phyloP scores from a whole-genome alignment of 2,329 filamentous ascomycete genomes.

The Stachybotrys elegans region DNA sequence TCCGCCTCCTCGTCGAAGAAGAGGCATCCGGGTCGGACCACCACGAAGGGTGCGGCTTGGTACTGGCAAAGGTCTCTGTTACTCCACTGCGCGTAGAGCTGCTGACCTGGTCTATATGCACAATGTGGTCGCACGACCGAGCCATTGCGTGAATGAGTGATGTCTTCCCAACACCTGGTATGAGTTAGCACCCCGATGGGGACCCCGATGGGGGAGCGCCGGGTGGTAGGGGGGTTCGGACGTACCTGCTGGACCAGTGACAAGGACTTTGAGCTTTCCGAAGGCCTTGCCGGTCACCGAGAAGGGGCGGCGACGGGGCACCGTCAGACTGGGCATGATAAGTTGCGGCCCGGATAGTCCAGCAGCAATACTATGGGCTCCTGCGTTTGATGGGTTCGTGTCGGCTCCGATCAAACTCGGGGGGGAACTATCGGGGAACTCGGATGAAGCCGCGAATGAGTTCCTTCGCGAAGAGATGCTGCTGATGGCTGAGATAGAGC shows the following conservation, averaged over 20 bases:
- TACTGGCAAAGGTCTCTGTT: conserved; percentile 72
- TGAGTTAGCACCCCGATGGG: conserved; percentile 8
- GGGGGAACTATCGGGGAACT: conserved; percentile 19
- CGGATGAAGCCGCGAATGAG: conserved; percentile 43
- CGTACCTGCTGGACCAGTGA: conserved; percentile 73
- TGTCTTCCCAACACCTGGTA: conserved; percentile 75
- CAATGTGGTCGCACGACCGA: conserved; percentile 83
- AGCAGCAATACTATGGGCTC: no score
- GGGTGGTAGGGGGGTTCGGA: background rate
- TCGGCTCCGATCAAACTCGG: conserved; percentile 14
- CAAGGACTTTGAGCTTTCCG: conserved; percentile 82
- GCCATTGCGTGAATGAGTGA: conserved; percentile 85
- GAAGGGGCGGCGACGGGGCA: conserved; percentile 85
- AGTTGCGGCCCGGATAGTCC: conserved; percentile 69
- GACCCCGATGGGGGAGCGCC: conserved; percentile 1
- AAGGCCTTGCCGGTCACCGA: conserved; percentile 80
- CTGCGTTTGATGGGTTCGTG: background rate
- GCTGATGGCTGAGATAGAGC: conserved; percentile 33
- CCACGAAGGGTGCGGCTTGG: conserved; percentile 82
- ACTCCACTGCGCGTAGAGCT: conserved; percentile 30
- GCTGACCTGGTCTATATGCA: conserved; percentile 74
- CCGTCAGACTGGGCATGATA: conserved; percentile 95
- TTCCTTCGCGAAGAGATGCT: conserved; percentile 46
- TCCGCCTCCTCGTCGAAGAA: conserved; percentile 51
- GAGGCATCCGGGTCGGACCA: conserved; percentile 72